These are phyloP conservation scores for Boletus barrowsii DNA, from an alignment of 768 basidiomycete genomes.

Conservation along the genomic window DNA sequence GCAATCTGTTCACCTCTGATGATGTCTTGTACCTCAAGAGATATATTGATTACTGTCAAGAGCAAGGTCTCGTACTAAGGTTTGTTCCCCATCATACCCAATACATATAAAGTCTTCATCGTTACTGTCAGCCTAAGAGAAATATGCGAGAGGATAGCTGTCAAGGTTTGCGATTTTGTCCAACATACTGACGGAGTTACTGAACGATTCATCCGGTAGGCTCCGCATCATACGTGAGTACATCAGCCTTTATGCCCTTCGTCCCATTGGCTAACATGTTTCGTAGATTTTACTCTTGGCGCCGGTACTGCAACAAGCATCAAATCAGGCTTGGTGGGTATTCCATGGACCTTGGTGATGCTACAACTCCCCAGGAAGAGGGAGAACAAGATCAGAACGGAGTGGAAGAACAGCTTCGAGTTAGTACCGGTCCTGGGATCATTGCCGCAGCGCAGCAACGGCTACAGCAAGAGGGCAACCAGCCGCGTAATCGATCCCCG, in stretches of 20 bases:
- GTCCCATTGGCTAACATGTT: not conserved
- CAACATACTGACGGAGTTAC: not conserved
- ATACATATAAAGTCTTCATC: conserved; percentile 24
- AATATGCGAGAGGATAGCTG: conserved; percentile 83
- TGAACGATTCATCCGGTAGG: conserved; percentile 38
- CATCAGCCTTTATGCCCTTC: not conserved
- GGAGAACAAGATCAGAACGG: conserved; percentile 42
- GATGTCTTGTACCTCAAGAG: conserved; percentile 81
- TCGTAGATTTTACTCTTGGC: conserved; percentile 82
- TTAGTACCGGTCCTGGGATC: conserved; percentile 41
- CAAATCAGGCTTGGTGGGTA: conserved; percentile 88
- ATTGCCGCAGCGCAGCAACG: conserved; percentile 44
- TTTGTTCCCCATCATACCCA: conserved; percentile 24
- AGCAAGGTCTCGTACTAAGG: conserved; percentile 82
- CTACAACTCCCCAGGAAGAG: conserved; percentile 42
- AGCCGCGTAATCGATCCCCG: conserved; percentile 63
- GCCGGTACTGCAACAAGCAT: conserved; percentile 89
- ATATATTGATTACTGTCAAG: conserved; percentile 89
- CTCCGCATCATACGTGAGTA: conserved; percentile 83
- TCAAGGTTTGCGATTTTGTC: conserved; percentile 51
- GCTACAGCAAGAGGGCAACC: conserved; percentile 35
- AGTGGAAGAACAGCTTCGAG: conserved; percentile 37
- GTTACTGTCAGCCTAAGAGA: conserved; percentile 50
- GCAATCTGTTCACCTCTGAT: conserved; percentile 82
- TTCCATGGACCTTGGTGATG: conserved; percentile 63